Percentiles rank a stretch among this genome's conserved stretches.
Conservation (phyloP, 768 basidiomycete species). For the Boletellus sp. region DNA sequence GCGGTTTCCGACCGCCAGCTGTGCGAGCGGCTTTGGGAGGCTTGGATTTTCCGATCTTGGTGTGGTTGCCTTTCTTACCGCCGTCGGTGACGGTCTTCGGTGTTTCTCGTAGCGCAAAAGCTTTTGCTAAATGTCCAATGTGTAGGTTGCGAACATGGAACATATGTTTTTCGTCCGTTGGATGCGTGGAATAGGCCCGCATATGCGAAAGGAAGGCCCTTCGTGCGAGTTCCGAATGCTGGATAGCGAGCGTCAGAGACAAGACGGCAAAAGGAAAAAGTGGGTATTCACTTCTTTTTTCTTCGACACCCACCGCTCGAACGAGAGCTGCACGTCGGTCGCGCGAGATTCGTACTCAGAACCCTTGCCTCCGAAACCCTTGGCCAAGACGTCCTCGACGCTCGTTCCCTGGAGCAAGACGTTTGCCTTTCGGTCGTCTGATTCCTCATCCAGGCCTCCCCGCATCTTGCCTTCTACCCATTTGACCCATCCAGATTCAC, state of each 20-base stretch:
- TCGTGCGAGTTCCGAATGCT: slow-evolving; percentile 79
- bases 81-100: slow-evolving; percentile 43
- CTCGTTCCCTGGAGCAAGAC: slow-evolving; percentile 55
- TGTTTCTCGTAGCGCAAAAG: slow-evolving; percentile 86
- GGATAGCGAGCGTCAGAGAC: slow-evolving; percentile 1
- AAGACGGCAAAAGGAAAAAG: background rate
- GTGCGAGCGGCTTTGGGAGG: slow-evolving; percentile 1
- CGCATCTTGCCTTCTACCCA: slow-evolving; percentile 88
- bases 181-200: slow-evolving; percentile 96
- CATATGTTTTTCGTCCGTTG: slow-evolving; percentile 90
- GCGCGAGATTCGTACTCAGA: slow-evolving; percentile 84
- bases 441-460: slow-evolving; percentile 36
- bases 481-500: slow-evolving; percentile 83
- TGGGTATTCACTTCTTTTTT: slow-evolving; percentile 57
- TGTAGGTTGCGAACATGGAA: slow-evolving; percentile 95
- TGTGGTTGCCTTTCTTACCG: slow-evolving; percentile 13
- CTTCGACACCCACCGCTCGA: slow-evolving; percentile 88
- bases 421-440: slow-evolving; percentile 34
- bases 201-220: slow-evolving; percentile 90
- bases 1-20: slow-evolving; percentile 19
- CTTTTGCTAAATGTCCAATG: slow-evolving; percentile 90
- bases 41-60: slow-evolving; percentile 5
- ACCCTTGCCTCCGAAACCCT: slow-evolving; percentile 83
- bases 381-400: slow-evolving; percentile 67
- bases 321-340: slow-evolving; percentile 91